These are phyloP conservation scores for Podila clonocystis DNA, from an alignment of 192 early-diverging fungal genomes.

Conservation along the genomic window DNA sequence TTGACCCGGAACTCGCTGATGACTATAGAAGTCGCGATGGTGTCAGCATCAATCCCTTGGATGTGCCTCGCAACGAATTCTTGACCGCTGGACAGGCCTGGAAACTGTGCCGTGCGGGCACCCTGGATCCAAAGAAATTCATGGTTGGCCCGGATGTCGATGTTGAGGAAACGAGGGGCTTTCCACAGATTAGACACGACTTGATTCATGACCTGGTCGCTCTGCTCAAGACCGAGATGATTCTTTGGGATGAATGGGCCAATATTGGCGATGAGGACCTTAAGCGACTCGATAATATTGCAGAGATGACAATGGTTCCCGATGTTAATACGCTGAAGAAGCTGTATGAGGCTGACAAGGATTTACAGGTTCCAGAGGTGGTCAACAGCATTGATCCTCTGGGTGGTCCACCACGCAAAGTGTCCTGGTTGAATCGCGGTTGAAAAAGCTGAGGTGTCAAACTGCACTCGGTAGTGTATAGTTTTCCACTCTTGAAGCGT, in stretches of 20 bases:
- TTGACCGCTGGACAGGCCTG: neutral
- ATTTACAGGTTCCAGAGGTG: neutral
- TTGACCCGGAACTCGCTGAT: neutral
- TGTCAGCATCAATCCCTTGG: neutral
- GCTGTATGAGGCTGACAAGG: neutral
- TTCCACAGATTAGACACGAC: neutral
- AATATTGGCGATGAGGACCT: neutral
- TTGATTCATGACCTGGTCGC: neutral
- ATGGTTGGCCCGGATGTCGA: conserved; percentile 5
- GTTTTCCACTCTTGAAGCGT: too few relatives aligned
- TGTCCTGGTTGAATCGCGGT: neutral
- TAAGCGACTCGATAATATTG: neutral
- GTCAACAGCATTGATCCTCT: neutral
- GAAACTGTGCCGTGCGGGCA: neutral
- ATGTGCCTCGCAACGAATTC: neutral
- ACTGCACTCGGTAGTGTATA: too few relatives aligned
- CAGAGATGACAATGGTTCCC: neutral
- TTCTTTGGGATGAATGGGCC: conserved; percentile 1
- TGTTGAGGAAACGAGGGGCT: neutral
- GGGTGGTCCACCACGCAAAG: neutral
- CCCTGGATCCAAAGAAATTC: neutral
- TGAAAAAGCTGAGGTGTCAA: neutral
- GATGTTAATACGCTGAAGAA: neutral
- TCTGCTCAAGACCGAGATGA: neutral
- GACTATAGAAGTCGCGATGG: neutral